A percentile compares a stretch with the other conserved stretches of the same genome.
phyloP scores from a whole-genome alignment of 331 rosid species.

The Erythrophleum ivorense region DNA sequence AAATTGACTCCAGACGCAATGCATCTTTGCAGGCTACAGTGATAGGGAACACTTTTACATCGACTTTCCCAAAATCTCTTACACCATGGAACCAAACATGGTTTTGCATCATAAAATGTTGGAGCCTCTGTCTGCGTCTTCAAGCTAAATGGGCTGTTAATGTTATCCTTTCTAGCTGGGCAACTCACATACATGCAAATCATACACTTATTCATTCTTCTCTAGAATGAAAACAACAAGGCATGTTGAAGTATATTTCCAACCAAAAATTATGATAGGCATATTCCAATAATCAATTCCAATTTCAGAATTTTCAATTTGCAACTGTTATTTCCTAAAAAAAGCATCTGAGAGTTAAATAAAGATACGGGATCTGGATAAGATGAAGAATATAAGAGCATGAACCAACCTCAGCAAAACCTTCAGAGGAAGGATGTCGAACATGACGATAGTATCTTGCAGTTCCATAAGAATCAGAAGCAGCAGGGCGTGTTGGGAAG shows the following conservation, averaged over 20 bases:
- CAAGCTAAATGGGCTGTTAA: too few relatives aligned
- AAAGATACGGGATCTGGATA: not conserved
- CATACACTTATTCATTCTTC: not conserved
- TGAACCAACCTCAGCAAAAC: conserved; percentile 73
- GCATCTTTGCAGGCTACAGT: too few relatives aligned
- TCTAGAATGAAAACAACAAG: not conserved
- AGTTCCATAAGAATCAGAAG: conserved; percentile 57
- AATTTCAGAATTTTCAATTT: not conserved
- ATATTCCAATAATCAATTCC: not conserved
- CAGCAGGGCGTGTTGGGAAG: conserved; percentile 49
- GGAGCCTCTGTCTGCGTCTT: too few relatives aligned
- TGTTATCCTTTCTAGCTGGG: not conserved
- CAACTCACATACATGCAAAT: not conserved
- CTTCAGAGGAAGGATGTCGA: conserved; percentile 74
- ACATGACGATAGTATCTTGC: conserved; percentile 61
- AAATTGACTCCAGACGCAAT: too few relatives aligned
- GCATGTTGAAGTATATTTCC: not conserved
- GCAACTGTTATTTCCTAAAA: not conserved
- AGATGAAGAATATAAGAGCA: conserved; percentile 4
- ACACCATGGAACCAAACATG: too few relatives aligned
- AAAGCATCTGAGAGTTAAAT: not conserved
- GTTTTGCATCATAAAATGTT: too few relatives aligned
- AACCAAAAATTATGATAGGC: not conserved
- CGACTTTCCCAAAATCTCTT: too few relatives aligned
- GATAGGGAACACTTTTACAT: too few relatives aligned